phyloP scores from a whole-genome alignment of 805 yeast genomes.

The Teunomyces panamensis region DNA sequence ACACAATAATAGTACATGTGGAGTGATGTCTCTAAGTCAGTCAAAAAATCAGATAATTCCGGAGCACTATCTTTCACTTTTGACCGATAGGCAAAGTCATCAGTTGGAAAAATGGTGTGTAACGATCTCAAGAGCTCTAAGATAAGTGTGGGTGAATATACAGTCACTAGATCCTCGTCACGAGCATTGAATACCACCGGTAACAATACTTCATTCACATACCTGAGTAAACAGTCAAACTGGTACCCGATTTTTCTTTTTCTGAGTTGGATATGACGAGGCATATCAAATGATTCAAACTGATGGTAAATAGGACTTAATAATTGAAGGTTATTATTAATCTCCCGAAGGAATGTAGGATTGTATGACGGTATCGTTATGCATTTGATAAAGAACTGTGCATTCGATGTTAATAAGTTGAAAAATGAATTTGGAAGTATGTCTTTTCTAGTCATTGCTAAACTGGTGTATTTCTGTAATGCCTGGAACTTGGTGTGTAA shows the following conservation, averaged over 20 bases:
- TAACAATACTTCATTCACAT: slow-evolving; percentile 14
- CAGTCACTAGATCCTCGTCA: slow-evolving; percentile 14
- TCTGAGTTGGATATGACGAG: background rate
- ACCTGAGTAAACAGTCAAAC: slow-evolving; percentile 14
- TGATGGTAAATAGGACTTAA: background rate
- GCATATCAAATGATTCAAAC: background rate
- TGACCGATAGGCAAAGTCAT: slow-evolving; percentile 9
- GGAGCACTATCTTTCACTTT: background rate
- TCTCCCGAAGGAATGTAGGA: slow-evolving; percentile 7
- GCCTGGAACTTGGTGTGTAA: background rate
- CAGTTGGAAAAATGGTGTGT: slow-evolving; percentile 19
- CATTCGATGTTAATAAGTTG: slow-evolving; percentile 7
- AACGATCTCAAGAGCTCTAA: slow-evolving; percentile 19
- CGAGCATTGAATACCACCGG: slow-evolving; percentile 13
- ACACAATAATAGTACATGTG: slow-evolving; percentile 20
- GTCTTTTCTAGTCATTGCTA: background rate
- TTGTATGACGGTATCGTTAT: slow-evolving; percentile 12
- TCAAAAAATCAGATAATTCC: slow-evolving; percentile 9
- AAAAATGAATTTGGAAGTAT: background rate
- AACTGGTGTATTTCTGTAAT: background rate
- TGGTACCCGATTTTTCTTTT: slow-evolving; percentile 7
- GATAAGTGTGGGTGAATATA: slow-evolving; percentile 16
- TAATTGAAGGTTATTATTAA: slow-evolving; percentile 2
- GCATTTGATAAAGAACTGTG: slow-evolving; percentile 13
- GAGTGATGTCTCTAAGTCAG: slow-evolving; percentile 17